Evolutionary conservation across 495 filamentous ascomycete genomes (phyloP), one percentile per base, ranked within the genome.

Genomic region (Apodospora peruviana): DNA sequence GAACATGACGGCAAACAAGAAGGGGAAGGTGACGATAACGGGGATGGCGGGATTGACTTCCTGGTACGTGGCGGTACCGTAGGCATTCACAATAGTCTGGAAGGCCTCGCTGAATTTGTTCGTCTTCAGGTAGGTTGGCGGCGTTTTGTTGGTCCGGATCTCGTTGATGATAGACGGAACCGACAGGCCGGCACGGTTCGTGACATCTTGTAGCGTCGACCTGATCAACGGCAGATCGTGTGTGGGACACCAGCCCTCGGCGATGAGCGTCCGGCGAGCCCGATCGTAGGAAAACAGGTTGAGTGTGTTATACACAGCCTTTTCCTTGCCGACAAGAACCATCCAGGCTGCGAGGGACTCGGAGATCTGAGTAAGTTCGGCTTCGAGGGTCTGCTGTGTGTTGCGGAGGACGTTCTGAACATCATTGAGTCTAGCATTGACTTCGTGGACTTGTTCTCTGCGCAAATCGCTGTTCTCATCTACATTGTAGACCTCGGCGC

Each of bases 1-100:
- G 58, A 97, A 97, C 93, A 97, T 97, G 76, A 96, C 91, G 22
- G 94, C 94, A 64, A 99, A 99, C 36, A 97, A 71, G 73, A 99
- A 97, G 11, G 93, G 93, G 67, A 98, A 97, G 14, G 94, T 99
- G 55, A 97, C 82, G 50, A 96, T 89, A 19, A 94, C 91, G 18
- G 90, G 90, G 21, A 96, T 73, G 45, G 89, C 93, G 49, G 93
- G 94, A 71, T 99, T 99, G 71, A 93, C 88, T 73, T 99, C 93
- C 45, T 84, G 83, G 67, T 99, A 99, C 61, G 95, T 96, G 14
- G 91, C 85, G 23, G 91, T 94, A 58, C 93, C 93, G 63, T 99
- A 99, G 41, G 94, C 91, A 58, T 97, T 90, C 67, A 99, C 90
- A 57, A 99, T 99, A 19, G 94, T 99, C 66, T 99, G 93, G 76